Conservation (phyloP, 305 asterid species). For the Fraxinus xanthoxyloides region DNA sequence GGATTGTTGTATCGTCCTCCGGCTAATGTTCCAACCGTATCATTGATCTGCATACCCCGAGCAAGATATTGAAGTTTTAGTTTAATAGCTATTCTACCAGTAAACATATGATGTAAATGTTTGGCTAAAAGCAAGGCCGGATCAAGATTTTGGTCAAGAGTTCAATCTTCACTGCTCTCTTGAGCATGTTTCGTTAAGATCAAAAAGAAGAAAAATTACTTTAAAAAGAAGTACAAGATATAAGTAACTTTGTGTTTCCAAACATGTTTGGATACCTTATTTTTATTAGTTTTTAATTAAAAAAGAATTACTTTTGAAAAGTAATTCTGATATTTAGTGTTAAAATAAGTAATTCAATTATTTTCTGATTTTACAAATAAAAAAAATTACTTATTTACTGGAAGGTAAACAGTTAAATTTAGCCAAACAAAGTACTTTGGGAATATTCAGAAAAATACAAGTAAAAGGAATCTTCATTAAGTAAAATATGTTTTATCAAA, state of each 20-base stretch:
- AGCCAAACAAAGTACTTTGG: not conserved
- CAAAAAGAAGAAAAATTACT: not conserved
- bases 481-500: not conserved
- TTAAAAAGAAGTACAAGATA: not conserved
- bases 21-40: constrained; percentile 93
- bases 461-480: not conserved
- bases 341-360: not conserved
- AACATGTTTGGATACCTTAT: not conserved
- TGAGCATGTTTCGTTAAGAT: not conserved
- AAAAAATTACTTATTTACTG: not conserved
- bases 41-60: constrained; percentile 59
- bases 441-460: not conserved
- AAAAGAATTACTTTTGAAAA: not conserved
- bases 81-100: not conserved
- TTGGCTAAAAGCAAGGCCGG: not conserved
- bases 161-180: not conserved
- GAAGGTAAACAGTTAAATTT: not conserved
- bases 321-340: not conserved
- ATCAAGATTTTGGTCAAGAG: not conserved
- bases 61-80: not conserved
- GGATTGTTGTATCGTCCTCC: constrained; percentile 61
- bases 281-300: not conserved
- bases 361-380: not conserved
- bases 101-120: not conserved
- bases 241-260: not conserved